phyloP scores from a whole-genome alignment of 2,329 filamentous ascomycete genomes.

The Sclerotinia nivalis region DNA sequence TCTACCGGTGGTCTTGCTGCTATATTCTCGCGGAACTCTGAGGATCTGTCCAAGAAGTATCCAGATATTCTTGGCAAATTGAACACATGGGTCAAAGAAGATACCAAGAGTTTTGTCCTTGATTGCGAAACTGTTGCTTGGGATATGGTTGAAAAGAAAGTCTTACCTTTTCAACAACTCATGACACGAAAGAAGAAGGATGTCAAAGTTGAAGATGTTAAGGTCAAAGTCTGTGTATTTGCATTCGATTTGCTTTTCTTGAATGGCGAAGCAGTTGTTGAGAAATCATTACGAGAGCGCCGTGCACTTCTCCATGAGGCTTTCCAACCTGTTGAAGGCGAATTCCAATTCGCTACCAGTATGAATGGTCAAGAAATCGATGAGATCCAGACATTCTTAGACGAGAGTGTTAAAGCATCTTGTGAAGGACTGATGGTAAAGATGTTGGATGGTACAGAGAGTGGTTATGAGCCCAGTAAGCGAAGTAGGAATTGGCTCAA shows the following conservation, averaged over 20 bases:
- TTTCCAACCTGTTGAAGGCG: conserved; percentile 78
- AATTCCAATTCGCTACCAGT: conserved; percentile 85
- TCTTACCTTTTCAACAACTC: conserved; percentile 93
- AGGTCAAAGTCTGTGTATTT: conserved; percentile 95
- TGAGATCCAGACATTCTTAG: conserved; percentile 87
- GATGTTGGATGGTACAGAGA: conserved; percentile 93
- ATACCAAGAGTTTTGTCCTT: conserved; percentile 93
- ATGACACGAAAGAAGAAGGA: conserved; percentile 99
- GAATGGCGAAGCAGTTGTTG: conserved; percentile 86
- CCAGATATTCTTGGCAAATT: conserved; percentile 91
- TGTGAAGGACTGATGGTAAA: conserved; percentile 99
- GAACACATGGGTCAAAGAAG: conserved; percentile 82
- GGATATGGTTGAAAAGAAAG: conserved; percentile 93
- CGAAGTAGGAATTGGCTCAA: conserved; percentile 98
- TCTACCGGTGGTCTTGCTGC: conserved; percentile 67
- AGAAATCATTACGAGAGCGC: conserved; percentile 81
- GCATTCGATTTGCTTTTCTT: conserved; percentile 94
- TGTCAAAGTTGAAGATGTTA: conserved; percentile 91
- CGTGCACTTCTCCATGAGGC: conserved; percentile 71
- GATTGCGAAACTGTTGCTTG: conserved; percentile 98
- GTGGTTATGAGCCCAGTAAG: conserved; percentile 93
- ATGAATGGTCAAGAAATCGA: conserved; percentile 89
- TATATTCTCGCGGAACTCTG: conserved; percentile 96
- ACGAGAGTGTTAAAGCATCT: conserved; percentile 92
- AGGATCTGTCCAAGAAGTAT: conserved; percentile 96